These are phyloP conservation scores for Rhizopogon rudus DNA, from an alignment of 768 basidiomycete genomes.

Conservation along the genomic window DNA sequence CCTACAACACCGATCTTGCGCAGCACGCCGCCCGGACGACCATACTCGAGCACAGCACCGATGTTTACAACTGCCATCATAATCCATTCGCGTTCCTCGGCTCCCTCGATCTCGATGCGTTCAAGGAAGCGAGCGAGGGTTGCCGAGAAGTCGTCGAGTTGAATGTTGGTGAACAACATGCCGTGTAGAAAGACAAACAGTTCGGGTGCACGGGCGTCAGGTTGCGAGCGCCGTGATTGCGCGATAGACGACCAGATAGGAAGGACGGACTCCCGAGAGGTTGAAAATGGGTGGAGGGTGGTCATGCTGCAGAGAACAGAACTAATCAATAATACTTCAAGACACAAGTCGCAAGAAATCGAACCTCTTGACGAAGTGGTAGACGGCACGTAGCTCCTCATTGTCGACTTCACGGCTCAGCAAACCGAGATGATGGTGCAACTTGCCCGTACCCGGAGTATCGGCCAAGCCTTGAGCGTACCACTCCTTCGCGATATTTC, in stretches of 20 bases:
- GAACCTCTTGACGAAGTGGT: constrained; percentile 94
- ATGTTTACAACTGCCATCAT: constrained; percentile 94
- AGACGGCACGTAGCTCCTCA: constrained; percentile 80
- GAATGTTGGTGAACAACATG: constrained; percentile 94
- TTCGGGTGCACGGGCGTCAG: constrained; percentile 70
- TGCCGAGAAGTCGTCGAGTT: constrained; percentile 85
- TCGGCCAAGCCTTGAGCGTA: constrained; percentile 83
- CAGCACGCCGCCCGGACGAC: constrained; percentile 66
- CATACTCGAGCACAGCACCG: constrained; percentile 82
- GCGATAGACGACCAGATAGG: constrained; percentile 80
- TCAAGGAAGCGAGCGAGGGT: constrained; percentile 84
- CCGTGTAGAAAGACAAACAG: constrained; percentile 92
- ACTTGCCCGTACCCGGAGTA: constrained; percentile 88
- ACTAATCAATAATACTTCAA: not conserved
- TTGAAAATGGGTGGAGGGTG: constrained; percentile 82
- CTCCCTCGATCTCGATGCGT: constrained; percentile 76
- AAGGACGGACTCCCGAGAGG: constrained; percentile 85
- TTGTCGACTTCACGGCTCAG: constrained; percentile 78
- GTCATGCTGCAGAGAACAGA: constrained; percentile 58
- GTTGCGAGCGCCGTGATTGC: constrained; percentile 57
- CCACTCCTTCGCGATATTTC: constrained; percentile 88
- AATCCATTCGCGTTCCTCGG: constrained; percentile 86
- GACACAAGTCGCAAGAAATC: constrained; percentile 16
- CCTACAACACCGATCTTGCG: constrained; percentile 52
- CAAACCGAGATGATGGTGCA: constrained; percentile 92